Percentiles rank a stretch among this genome's conserved stretches.
Conservation (phyloP, 78 protist species). For the Tieghemostelium lacteum region DNA sequence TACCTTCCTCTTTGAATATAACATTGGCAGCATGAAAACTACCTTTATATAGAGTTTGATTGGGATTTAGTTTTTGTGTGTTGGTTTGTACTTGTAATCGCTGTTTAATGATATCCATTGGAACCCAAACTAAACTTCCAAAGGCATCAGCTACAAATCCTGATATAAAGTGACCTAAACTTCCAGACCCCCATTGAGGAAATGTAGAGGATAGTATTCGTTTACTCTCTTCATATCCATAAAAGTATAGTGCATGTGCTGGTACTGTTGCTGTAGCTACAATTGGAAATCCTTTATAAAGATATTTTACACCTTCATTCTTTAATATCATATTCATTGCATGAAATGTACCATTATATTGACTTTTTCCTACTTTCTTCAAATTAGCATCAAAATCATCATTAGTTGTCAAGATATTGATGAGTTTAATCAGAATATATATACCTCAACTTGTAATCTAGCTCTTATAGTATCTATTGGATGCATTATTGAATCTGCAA, state of each 20-base stretch:
- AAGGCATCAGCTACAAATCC: conserved; percentile 76
- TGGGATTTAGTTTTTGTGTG: conserved; percentile 30
- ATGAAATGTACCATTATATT: conserved; percentile 71
- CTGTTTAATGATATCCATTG: conserved; percentile 84
- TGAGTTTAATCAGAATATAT: background rate
- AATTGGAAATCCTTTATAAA: conserved; percentile 80
- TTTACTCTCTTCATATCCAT: conserved; percentile 75
- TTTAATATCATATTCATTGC: conserved; percentile 45
- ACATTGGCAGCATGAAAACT: conserved; percentile 60
- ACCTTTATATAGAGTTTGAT: conserved; percentile 49
- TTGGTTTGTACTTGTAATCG: conserved; percentile 69
- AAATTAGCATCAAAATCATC: background rate
- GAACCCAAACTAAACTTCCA: conserved; percentile 80
- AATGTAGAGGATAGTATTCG: background rate
- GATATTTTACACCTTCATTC: conserved; percentile 52
- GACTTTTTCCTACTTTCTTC: conserved; percentile 57
- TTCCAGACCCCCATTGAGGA: conserved; percentile 7
- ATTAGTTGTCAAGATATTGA: background rate
- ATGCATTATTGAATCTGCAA: conserved; percentile 76
- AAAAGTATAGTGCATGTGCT: conserved; percentile 84
- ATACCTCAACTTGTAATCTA: conserved; percentile 77
- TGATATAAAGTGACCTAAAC: conserved; percentile 40
- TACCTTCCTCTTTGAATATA: conserved; percentile 64
- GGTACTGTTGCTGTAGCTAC: conserved; percentile 81
- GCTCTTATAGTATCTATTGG: conserved; percentile 82